Conservation (phyloP, 176 grass and related monocot genomes). For the Avena atlantica region DNA sequence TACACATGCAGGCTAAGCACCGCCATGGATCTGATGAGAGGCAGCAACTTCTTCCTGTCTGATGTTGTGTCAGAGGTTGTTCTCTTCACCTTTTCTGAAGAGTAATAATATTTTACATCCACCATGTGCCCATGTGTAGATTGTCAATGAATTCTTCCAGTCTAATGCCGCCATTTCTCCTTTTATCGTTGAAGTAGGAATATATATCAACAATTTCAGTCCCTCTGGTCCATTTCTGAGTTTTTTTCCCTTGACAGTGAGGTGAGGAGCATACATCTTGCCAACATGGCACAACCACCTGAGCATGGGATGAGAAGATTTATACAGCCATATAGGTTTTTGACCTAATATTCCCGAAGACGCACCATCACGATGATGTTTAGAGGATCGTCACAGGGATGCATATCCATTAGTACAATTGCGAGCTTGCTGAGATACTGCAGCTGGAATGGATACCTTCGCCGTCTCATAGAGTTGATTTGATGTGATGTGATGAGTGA, state of each 20-base stretch:
- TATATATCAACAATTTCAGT: not conserved
- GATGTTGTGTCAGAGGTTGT: constrained; percentile 51
- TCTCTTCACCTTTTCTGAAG: not conserved
- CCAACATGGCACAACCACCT: not conserved
- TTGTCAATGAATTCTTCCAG: constrained; percentile 2
- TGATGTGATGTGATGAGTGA: constrained; percentile 5
- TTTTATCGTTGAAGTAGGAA: not conserved
- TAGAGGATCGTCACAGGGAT: not conserved
- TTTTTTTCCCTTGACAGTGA: not conserved
- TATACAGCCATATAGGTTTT: constrained; percentile 13
- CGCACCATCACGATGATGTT: constrained; percentile 8
- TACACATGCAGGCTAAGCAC: constrained; percentile 68
- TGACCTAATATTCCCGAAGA: constrained; percentile 35
- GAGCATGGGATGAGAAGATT: constrained; percentile 3
- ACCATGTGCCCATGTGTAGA: not conserved
- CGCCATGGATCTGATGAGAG: constrained; percentile 72
- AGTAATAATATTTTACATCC: not conserved
- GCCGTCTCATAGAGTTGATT: not conserved
- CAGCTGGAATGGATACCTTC: not conserved
- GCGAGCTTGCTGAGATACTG: constrained; percentile 25
- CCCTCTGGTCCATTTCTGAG: constrained; percentile 2
- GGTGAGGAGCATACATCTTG: constrained; percentile 10
- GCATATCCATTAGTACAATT: not conserved
- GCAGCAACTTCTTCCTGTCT: constrained; percentile 82
- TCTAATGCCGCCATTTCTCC: not conserved